Percentiles rank a stretch among this genome's conserved stretches.
phyloP scores from a whole-genome alignment of 768 basidiomycete genomes.

The Coprinopsis cinerea region DNA sequence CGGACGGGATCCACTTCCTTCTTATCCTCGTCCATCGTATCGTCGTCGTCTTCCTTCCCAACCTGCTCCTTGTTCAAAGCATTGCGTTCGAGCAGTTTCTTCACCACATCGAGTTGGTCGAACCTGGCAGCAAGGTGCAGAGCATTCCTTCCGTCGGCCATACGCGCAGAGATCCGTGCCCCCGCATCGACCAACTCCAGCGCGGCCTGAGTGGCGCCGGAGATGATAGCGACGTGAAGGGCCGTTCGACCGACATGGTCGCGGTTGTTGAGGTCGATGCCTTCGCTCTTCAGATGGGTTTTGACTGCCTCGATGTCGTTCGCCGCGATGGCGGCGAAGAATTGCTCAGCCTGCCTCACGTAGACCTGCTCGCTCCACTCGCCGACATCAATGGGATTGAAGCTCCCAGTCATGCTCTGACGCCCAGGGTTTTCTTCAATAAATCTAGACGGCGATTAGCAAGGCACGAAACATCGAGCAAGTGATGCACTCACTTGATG shows the following conservation, averaged over 20 bases:
- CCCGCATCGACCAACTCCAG: conserved; percentile 49
- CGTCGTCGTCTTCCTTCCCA: conserved; percentile 16
- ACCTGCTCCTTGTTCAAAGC: conserved; percentile 28
- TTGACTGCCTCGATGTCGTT: conserved; percentile 36
- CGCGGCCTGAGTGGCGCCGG: conserved; percentile 39
- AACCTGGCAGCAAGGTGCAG: conserved; percentile 53
- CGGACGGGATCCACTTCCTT: conserved; percentile 24
- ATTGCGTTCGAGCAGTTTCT: conserved; percentile 48
- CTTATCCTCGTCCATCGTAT: conserved; percentile 19
- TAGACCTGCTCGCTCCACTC: conserved; percentile 64
- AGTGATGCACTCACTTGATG: conserved; percentile 32
- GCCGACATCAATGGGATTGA: conserved; percentile 61
- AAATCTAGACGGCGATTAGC: conserved; percentile 26
- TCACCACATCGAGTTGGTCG: conserved; percentile 34
- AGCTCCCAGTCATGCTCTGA: conserved; percentile 56
- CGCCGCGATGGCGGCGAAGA: conserved; percentile 50
- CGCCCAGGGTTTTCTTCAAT: conserved; percentile 57
- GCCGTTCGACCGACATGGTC: conserved; percentile 59
- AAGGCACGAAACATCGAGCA: background rate
- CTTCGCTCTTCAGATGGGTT: conserved; percentile 29
- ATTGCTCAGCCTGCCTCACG: conserved; percentile 44
- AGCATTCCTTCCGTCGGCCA: conserved; percentile 51
- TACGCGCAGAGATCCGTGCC: conserved; percentile 47
- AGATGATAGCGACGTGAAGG: conserved; percentile 53
- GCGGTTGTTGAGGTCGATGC: conserved; percentile 42